Conservation (phyloP, 148 eudicot species). For the Salicornia ramosissima region DNA sequence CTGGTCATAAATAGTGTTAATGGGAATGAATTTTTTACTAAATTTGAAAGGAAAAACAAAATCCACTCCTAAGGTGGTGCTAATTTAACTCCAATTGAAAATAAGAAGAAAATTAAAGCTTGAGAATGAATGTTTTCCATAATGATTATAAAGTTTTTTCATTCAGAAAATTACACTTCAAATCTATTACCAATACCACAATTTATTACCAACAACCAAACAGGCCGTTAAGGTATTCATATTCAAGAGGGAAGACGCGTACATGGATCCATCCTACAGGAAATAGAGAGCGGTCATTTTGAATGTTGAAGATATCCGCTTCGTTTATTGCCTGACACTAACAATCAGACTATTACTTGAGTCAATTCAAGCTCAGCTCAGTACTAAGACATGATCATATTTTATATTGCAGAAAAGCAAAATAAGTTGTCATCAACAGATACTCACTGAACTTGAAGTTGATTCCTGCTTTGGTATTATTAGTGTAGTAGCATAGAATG, state of each 20-base stretch:
- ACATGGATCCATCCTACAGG: slow-evolving; percentile 93
- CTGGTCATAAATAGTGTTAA: too few species aligned
- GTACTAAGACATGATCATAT: background rate
- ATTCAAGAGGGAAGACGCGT: slow-evolving; percentile 26
- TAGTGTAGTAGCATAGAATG: slow-evolving; percentile 60
- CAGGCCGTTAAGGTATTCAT: too few species aligned
- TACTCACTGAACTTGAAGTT: slow-evolving; percentile 63
- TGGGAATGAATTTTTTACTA: too few species aligned
- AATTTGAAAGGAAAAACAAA: too few species aligned
- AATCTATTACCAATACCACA: background rate
- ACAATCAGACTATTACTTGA: slow-evolving; percentile 17
- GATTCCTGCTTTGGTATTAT: slow-evolving; percentile 80
- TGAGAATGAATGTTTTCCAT: too few species aligned
- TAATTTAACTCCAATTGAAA: too few species aligned
- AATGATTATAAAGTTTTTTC: too few species aligned
- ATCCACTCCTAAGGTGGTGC: too few species aligned
- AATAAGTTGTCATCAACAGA: slow-evolving; percentile 5
- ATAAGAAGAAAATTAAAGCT: too few species aligned
- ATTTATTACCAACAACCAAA: too few species aligned
- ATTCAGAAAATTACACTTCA: background rate
- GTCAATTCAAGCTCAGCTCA: slow-evolving; percentile 3
- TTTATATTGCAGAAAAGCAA: slow-evolving; percentile 5
- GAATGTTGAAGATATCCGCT: slow-evolving; percentile 72
- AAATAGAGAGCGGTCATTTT: slow-evolving; percentile 51
- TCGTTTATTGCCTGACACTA: slow-evolving; percentile 75